These are phyloP conservation scores for Kluyveromyces sp. DNA, from an alignment of 1,139 yeast genomes.

Conservation along the genomic window DNA sequence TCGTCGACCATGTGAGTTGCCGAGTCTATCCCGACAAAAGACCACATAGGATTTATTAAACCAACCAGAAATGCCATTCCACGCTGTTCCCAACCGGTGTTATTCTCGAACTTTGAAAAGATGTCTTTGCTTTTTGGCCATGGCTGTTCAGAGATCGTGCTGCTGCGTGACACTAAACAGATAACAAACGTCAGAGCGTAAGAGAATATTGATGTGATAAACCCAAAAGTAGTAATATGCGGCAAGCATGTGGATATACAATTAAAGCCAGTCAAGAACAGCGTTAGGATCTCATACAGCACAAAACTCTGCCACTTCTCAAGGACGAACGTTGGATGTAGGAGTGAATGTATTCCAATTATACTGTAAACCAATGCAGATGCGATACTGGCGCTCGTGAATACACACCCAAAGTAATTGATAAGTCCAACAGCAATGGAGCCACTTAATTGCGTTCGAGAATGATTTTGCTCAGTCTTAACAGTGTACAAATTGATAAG, in stretches of 20 bases:
- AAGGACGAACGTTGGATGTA: constrained; percentile 39
- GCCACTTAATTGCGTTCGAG: no score
- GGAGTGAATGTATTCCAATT: constrained; percentile 45
- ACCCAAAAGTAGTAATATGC: constrained; percentile 37
- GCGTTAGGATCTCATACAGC: constrained; percentile 34
- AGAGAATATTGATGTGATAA: constrained; percentile 44
- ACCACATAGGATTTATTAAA: constrained; percentile 54
- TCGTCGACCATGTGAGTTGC: constrained; percentile 61
- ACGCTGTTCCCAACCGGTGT: constrained; percentile 49
- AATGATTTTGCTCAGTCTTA: constrained; percentile 7
- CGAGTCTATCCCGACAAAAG: constrained; percentile 54
- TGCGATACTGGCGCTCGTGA: constrained; percentile 50
- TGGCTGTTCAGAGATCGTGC: constrained; percentile 14
- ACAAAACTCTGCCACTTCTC: constrained; percentile 49
- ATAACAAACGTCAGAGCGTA: constrained; percentile 44
- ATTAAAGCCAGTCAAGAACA: constrained; percentile 32
- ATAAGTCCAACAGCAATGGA: constrained; percentile 16
- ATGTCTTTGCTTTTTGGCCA: constrained; percentile 45
- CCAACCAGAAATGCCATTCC: constrained; percentile 57
- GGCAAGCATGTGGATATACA: constrained; percentile 35
- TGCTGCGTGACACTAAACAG: constrained; percentile 41
- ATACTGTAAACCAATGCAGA: constrained; percentile 43
- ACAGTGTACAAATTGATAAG: constrained; percentile 6
- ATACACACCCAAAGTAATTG: constrained; percentile 43
- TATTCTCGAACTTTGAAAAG: constrained; percentile 43